Percentiles rank a stretch among this genome's conserved stretches.
These are phyloP conservation scores for Scheffersomyces segobiensis DNA, from an alignment of 1,139 yeast species.

Conservation along the genomic window DNA sequence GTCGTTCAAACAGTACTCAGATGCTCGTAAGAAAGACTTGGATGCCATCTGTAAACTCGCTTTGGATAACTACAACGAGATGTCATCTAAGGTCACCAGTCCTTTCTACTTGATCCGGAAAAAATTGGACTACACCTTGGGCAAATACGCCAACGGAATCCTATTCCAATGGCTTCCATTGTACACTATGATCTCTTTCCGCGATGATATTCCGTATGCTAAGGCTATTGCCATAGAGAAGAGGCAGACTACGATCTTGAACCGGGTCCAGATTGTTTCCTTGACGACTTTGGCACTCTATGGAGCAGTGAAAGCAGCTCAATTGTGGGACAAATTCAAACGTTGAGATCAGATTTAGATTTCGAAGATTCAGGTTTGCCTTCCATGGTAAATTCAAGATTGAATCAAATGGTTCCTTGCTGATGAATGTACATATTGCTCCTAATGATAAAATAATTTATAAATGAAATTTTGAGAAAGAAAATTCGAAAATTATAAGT, in stretches of 20 bases:
- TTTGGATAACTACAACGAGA: slow-evolving; percentile 78
- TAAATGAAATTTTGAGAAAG: neutral
- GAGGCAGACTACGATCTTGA: slow-evolving; percentile 49
- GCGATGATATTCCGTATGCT: slow-evolving; percentile 79
- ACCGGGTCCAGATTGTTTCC: slow-evolving; percentile 23
- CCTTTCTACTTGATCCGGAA: slow-evolving; percentile 63
- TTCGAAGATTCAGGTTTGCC: slow-evolving; percentile 5
- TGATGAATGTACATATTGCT: neutral
- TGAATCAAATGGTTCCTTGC: neutral
- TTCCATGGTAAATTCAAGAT: neutral
- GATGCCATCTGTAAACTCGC: slow-evolving; percentile 78
- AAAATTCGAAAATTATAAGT: neutral
- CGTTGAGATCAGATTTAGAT: neutral
- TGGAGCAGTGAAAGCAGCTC: slow-evolving; percentile 20
- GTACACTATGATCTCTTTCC: slow-evolving; percentile 89
- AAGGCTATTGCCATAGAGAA: slow-evolving; percentile 60
- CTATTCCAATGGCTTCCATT: slow-evolving; percentile 77
- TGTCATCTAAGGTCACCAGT: slow-evolving; percentile 83
- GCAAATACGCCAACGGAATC: slow-evolving; percentile 41
- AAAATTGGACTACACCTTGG: slow-evolving; percentile 64
- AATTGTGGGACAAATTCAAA: slow-evolving; percentile 15
- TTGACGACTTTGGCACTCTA: slow-evolving; percentile 14
- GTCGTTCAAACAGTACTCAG: slow-evolving; percentile 62
- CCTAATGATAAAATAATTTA: neutral
- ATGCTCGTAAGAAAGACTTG: slow-evolving; percentile 61